Conservation (phyloP, 805 yeast species). For the Sugiyamaella smithiae region DNA sequence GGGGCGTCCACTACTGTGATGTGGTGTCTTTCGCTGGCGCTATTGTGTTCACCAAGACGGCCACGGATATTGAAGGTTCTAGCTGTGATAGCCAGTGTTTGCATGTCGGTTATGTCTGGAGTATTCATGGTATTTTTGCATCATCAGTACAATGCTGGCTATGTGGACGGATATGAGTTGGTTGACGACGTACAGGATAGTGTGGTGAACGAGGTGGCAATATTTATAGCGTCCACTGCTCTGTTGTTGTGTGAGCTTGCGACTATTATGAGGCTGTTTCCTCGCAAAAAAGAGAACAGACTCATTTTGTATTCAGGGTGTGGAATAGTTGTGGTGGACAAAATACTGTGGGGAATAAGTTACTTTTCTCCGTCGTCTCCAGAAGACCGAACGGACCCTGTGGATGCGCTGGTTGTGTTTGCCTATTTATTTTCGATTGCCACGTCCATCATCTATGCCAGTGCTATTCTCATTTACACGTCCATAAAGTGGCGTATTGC, state of each 20-base stretch:
- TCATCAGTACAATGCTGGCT: slow-evolving; percentile 15
- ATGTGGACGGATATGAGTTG: slow-evolving; percentile 17
- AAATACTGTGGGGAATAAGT: slow-evolving; percentile 17
- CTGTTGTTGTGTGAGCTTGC: slow-evolving; percentile 20
- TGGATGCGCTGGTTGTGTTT: slow-evolving; percentile 24
- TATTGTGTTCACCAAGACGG: slow-evolving; percentile 14
- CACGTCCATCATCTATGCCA: slow-evolving; percentile 20
- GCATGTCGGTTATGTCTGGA: slow-evolving; percentile 12
- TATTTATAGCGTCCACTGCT: slow-evolving; percentile 7
- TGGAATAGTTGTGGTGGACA: slow-evolving; percentile 11
- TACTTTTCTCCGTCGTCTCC: slow-evolving; percentile 13
- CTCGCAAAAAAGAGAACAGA: slow-evolving; percentile 21
- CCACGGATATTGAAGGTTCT: slow-evolving; percentile 15
- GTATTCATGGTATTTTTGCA: slow-evolving; percentile 7
- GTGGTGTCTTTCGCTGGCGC: slow-evolving; percentile 16
- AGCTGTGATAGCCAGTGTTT: slow-evolving; percentile 11
- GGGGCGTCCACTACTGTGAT: slow-evolving; percentile 15
- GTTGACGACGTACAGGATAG: slow-evolving; percentile 9
- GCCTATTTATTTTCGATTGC: slow-evolving; percentile 27
- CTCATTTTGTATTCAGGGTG: slow-evolving; percentile 20
- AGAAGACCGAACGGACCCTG: slow-evolving; percentile 15
- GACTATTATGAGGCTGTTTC: slow-evolving; percentile 20
- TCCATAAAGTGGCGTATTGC: slow-evolving; percentile 20
- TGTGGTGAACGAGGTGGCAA: slow-evolving; percentile 2
- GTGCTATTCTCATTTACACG: slow-evolving; percentile 21